phyloP scores from a whole-genome alignment of 2,329 filamentous ascomycete genomes.

The Podosphaera xanthii region DNA sequence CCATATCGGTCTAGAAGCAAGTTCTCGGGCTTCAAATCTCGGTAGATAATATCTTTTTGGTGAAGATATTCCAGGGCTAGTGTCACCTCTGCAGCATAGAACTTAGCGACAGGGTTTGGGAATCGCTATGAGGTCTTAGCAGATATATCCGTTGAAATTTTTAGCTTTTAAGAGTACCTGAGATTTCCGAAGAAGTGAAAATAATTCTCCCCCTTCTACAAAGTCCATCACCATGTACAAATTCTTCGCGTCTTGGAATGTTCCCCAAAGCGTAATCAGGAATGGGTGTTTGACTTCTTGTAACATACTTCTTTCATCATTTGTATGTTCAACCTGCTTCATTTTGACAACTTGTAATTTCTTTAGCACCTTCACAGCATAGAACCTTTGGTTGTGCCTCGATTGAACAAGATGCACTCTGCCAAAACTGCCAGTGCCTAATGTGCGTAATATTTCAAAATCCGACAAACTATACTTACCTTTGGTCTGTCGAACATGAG shows the following conservation, averaged over 20 bases:
- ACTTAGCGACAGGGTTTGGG: conserved; percentile 95
- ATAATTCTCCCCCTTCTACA: conserved; percentile 92
- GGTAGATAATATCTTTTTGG: conserved; percentile 87
- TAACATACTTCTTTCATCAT: conserved; percentile 90
- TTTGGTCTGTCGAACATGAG: conserved; percentile 48
- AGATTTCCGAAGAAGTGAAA: conserved; percentile 84
- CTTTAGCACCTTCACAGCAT: conserved; percentile 95
- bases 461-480: conserved; percentile 90
- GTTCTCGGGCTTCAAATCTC: conserved; percentile 91
- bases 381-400: conserved; percentile 93
- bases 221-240: conserved; percentile 99
- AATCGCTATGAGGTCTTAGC: conserved; percentile 43
- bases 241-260: conserved; percentile 86
- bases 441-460: conserved; percentile 71
- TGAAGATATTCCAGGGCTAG: conserved; percentile 90
- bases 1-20: conserved; percentile 77
- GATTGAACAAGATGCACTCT: conserved; percentile 92
- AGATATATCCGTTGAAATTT: not conserved
- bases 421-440: conserved; percentile 92
- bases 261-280: conserved; percentile 93
- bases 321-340: conserved; percentile 99
- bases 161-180: conserved; percentile 27
- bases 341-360: conserved; percentile 98
- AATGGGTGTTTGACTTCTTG: conserved; percentile 95
- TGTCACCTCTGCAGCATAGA: conserved; percentile 94